phyloP scores from a whole-genome alignment of 1,139 yeast species.

The Candida mesenterica region DNA sequence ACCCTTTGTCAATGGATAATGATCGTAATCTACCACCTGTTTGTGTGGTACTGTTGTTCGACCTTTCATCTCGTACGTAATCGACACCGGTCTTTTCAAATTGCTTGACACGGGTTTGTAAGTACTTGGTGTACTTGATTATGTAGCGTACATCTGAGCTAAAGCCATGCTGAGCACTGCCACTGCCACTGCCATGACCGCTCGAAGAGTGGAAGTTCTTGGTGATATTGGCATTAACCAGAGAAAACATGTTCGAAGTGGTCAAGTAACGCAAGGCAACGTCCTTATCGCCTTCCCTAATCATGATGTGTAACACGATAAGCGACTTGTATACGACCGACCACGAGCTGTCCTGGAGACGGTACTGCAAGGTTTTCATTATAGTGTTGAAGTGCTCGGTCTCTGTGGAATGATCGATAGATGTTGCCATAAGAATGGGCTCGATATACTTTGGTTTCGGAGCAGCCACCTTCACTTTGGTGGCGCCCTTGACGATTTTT shows the following conservation, averaged over 20 bases:
- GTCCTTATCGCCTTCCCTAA: constrained; percentile 83
- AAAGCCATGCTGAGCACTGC: constrained; percentile 5
- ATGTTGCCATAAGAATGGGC: constrained; percentile 82
- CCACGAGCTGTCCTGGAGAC: constrained; percentile 84
- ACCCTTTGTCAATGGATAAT: constrained; percentile 73
- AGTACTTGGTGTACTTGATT: constrained; percentile 68
- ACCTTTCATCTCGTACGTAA: constrained; percentile 70
- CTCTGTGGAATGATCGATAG: constrained; percentile 35
- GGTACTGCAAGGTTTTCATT: constrained; percentile 56
- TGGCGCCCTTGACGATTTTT: constrained; percentile 49
- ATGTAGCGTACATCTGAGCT: constrained; percentile 59
- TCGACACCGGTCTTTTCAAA: constrained; percentile 65
- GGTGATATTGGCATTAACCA: constrained; percentile 31
- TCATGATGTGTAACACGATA: constrained; percentile 84
- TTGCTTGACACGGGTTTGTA: constrained; percentile 67
- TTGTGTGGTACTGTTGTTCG: constrained; percentile 44
- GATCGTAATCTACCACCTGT: constrained; percentile 65
- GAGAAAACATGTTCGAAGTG: constrained; percentile 58
- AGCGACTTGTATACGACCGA: constrained; percentile 83
- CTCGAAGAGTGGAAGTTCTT: constrained; percentile 22
- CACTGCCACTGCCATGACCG: constrained; percentile 18
- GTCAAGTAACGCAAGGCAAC: constrained; percentile 66
- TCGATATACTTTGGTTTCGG: constrained; percentile 95
- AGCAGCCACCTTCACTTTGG: constrained; percentile 77
- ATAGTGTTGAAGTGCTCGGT: constrained; percentile 66